Evolutionary conservation across 2,329 filamentous ascomycete genomes (phyloP).

Genomic region (Raffaelea albimanens): DNA sequence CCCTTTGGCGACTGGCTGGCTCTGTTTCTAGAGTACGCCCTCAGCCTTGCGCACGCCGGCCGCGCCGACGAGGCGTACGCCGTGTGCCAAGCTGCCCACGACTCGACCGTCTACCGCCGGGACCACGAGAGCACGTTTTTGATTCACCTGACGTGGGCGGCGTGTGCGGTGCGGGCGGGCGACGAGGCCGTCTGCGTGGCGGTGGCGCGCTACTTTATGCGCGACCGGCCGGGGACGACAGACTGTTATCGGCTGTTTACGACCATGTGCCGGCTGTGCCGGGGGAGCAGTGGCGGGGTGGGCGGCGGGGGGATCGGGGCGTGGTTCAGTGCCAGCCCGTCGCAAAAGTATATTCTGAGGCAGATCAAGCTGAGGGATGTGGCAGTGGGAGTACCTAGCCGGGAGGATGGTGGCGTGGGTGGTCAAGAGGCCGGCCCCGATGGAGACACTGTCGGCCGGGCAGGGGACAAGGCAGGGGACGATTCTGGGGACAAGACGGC

Average conservation of each 20-base stretch:
- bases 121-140: conserved; percentile 57
- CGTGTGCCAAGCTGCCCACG: conserved; percentile 66
- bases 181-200: conserved; percentile 68
- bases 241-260: conserved; percentile 80
- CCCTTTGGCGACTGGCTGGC: conserved; percentile 80
- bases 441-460: too few relatives aligned
- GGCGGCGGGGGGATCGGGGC: conserved; percentile 37
- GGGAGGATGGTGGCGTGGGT: too few relatives aligned
- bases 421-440: too few relatives aligned
- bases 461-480: too few relatives aligned
- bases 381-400: too few relatives aligned
- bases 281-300: conserved; percentile 25
- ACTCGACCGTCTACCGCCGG: conserved; percentile 64
- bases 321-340: conserved; percentile 71
- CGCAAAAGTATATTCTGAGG: conserved; percentile 83
- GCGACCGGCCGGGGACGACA: conserved; percentile 67
- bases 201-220: conserved; percentile 75
- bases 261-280: conserved; percentile 65
- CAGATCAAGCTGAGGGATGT: conserved; percentile 87
- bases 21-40: conserved; percentile 78
- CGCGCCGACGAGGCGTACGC: conserved; percentile 67
- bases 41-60: conserved; percentile 61
- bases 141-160: conserved; percentile 73
- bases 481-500: too few relatives aligned
- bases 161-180: conserved; percentile 69